Evolutionary conservation across 192 early-diverging fungal genomes (phyloP), one percentile per base, ranked within the genome.

Genomic region (Podila epigama): DNA sequence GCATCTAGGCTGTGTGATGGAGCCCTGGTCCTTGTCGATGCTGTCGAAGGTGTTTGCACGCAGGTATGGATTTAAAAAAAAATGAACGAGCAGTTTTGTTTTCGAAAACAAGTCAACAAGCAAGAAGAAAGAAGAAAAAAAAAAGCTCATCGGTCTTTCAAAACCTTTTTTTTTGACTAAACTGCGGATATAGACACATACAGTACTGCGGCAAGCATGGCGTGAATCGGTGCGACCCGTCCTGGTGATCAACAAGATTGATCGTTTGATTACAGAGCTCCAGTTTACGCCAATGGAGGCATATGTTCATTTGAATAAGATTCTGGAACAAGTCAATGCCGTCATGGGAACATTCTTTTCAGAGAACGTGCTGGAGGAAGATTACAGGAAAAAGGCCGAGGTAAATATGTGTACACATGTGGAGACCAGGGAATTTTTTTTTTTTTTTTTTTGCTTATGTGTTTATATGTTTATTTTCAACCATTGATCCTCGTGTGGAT

Each of bases 241-340:
- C n/a, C 77, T 99, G 31, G 96, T 99, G 18, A 81, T 99, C 50
- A 99, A 99, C 87, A 99, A 99, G 81, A 95, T 99, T 44, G 98
- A 99, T 72, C 86, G 97, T 34, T 77, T 99, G 41, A 93, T 98
- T 37, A 93, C 93, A 22, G 97, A 99, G 84, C 84, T 95, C 72
- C 92, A 94, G 73, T 90, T 98, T 73, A 93, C 94, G 8, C 90
- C 98, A 16, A 64, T 83, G 35, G 98, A 99, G 81, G 98, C 98
- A 1, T 97, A 97, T 68, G 61, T 85, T 27, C 97, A 98, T 79
- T 70, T 99, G 71, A 92, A 92, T 75, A 93, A 95, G 78, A 96
- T 98, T 56, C 80, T 99, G 29, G 97, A 97, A 71, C 96, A 98
- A 84, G 93, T 95, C 42, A 99, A 99, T 78, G 96, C 96, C 7